Evolutionary conservation across 306 rosid genomes (phyloP), one percentile per base, ranked within the genome.

Genomic region (Phaseolus lunatus): DNA sequence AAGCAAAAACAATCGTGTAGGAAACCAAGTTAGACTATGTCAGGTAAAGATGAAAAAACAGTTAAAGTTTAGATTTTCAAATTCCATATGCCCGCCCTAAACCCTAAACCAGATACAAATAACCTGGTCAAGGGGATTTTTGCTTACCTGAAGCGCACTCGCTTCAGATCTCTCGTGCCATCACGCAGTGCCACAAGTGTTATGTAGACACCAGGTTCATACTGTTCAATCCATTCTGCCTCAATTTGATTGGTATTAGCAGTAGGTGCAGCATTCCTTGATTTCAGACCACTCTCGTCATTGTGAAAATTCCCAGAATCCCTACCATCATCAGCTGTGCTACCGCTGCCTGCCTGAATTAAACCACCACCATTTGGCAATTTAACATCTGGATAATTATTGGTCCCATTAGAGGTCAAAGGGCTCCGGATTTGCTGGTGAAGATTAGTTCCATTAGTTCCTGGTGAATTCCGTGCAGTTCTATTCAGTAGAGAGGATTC

Each of bases 211-310:
- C 99, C 99, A 8, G 91, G 90, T 86, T 96, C 99, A 73, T 92
- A 96, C 77, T 96, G 99, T 78, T 96, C 99, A 76, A 88, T 91
- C 97, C 99, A 88, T 83, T 96, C 99, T 27, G 98, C 98, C 69
- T 96, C 98, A 65, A 91, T 84, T 83, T 89, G 90, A 82, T 80
- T 89, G 72, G 73, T 78, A 70, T 76, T 83, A 69, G 72, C 76
- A 68, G 89, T 70, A 70, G 52, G 9, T 13, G 70, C 67, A 67
- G 94, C 69, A 71, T 62, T 87, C 78, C 83, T 86, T 1, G 88
- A 84, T 85, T 83, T 85, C 54, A 49, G 59, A 79, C 78, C 90
- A 79, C 77, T 85, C 78, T 81, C 94, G 1, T 85, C 88, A 64
- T 89, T 90, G 33, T 83, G 94, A 44, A 83, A 72, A 82, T 92